phyloP scores from a whole-genome alignment of 2,329 filamentous ascomycete genomes.

The Hortaea werneckii region DNA sequence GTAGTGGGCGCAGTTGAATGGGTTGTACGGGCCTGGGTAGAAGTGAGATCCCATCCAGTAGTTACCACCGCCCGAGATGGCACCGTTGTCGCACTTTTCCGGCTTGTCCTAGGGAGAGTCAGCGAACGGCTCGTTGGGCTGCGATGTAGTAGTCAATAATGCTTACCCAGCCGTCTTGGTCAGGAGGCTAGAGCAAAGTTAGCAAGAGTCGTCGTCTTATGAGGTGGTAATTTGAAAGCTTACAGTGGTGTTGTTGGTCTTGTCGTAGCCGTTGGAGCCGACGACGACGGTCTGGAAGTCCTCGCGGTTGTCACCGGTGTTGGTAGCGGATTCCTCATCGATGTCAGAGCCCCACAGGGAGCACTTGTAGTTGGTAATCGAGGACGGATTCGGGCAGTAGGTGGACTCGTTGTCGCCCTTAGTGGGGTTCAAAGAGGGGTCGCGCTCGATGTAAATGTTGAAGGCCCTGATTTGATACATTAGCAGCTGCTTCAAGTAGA shows the following conservation, averaged over 20 bases:
- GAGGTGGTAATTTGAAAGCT: neutral
- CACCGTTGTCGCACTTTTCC: constrained; percentile 3
- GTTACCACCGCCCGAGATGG: constrained; percentile 9
- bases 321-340: constrained; percentile 19
- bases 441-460: constrained; percentile 28
- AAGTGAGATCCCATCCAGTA: constrained; percentile 19
- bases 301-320: constrained; percentile 17
- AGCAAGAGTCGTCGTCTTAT: constrained; percentile 8
- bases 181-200: constrained; percentile 4
- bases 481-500: too few species aligned
- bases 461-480: constrained; percentile 10
- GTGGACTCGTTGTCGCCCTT: constrained; percentile 18
- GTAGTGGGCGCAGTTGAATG: constrained; percentile 18
- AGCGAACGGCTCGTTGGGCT: neutral
- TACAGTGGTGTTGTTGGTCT: constrained; percentile 11
- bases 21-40: constrained; percentile 25
- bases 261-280: constrained; percentile 21
- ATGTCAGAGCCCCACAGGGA: constrained; percentile 29
- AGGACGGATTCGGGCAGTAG: constrained; percentile 27
- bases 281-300: constrained; percentile 22
- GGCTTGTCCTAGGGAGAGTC: neutral
- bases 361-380: constrained; percentile 32
- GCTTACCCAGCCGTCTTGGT: neutral
- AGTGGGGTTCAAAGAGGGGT: constrained; percentile 23
- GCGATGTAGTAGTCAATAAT: neutral